Base-by-base conservation (phyloP, 2,329 filamentous ascomycete genomes). In the Colletotrichum falcatum region DNA sequence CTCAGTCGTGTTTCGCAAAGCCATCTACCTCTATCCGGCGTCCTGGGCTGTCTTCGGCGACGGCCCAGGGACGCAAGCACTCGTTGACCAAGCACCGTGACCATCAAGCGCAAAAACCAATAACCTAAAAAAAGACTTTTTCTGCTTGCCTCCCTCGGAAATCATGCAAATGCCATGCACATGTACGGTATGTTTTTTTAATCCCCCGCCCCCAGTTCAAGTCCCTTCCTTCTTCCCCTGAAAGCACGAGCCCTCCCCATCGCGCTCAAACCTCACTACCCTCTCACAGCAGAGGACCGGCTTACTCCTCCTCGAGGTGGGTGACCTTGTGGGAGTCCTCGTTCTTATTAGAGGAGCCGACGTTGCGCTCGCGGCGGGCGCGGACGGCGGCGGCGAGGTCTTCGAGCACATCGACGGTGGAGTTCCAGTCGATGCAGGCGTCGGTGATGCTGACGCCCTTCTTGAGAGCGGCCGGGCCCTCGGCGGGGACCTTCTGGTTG, bases 371-470 rank as follows among this genome's bases (percentile, higher is more conserved):
- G 76, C 96, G 89, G 76, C 95, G 89, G 73, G 89, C 88, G 61
- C 93, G 89, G 62, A 98, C 92, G 44, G 94, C 93, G n/a, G 90
- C 89, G 7, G 96, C 95, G 37, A 98, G 88, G 75, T 95, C 88
- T 81, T 97, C 92, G 30, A 98, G 87, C 1, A 96, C 93, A 1
- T 88, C 84, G 51, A 96, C 89, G 1, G 95, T 98, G 63, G 86
- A 87, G 18, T 97, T 93, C 95, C 95, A 98, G 86, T 93, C 86
- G 79, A 99, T 97, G 84, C 95, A 99, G 66, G 95, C 95, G 81
- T 98, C 95, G 1, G 95, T 98, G 83, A 98, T 98, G 81, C 92
- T 95, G 77, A 98, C 92, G 75, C 95, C 95, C 83, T 93, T 94
- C 86, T 94, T 93, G 61, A 98, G 87, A 9, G 83, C 92, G 1